Base-by-base conservation (phyloP, 441 rosid species). In the Populus hybrid region DNA sequence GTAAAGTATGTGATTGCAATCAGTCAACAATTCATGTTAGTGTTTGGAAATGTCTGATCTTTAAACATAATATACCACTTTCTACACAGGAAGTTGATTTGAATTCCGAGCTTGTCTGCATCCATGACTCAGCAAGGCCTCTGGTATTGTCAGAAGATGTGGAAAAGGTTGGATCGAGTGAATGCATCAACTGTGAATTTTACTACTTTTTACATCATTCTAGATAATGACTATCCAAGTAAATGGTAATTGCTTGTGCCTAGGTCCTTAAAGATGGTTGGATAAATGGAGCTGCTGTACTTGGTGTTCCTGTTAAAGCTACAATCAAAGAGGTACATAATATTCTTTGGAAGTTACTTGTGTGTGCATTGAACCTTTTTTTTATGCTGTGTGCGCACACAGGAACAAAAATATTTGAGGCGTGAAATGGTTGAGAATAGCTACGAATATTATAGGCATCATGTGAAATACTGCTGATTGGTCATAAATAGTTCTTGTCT, bases 111-210 rank as follows among this genome's bases (percentile, higher is more conserved):
- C 98, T 95, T 85, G 99, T 93, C 78, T 95, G 99, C 82, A 79
- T 93, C 81, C 99, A 95, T 76, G 98, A 95, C 76, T 95, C 99
- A 23, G 98, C 99, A 7, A 91, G 99, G 79, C 99, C 98, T 11
- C 85, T 95, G 81, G 90, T 95, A 61, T 80, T 79, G 24, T 69
- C 87, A 28, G 88, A 80, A 74, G 98, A 95, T 78, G 86, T 91
- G 71, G 88, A 88, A 83, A 91, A 93, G 98, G 98, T 93, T 57
- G 84, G 36, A 14, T 73, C 30, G 8, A 16, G 26, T 21, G 18
- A 46, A 46, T 53, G 30, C 66, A 61, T 74, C 53, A 46, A 46
- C 53, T 46, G 53, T 46, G 53, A 6, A 46, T 12, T 46, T 11
- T 46, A 36, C 35, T 23, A 23, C 14, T 23, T 23, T 10, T 75